phyloP scores from a whole-genome alignment of 164 flowering plant species.

The Paratinospora sagittata region DNA sequence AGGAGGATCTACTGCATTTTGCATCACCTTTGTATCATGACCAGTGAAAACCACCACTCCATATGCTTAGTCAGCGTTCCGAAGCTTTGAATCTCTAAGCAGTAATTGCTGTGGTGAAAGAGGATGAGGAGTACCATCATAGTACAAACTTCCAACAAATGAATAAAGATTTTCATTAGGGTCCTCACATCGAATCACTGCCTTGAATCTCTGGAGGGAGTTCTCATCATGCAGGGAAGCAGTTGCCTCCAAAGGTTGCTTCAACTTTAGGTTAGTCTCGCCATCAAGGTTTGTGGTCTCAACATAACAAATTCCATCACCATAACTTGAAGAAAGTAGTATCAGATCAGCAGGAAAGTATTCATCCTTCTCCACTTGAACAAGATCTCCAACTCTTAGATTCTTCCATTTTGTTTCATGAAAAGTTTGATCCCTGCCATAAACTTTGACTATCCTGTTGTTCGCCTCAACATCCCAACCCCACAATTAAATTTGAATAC shows the following conservation, averaged over 20 bases:
- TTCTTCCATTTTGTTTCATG: constrained; percentile 55
- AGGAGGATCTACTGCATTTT: constrained; percentile 78
- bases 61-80: constrained; percentile 62
- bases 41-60: constrained; percentile 83
- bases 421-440: constrained; percentile 30
- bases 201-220: constrained; percentile 43
- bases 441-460: constrained; percentile 54
- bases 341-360: constrained; percentile 83
- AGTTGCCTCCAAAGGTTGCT: constrained; percentile 62
- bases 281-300: constrained; percentile 91
- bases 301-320: constrained; percentile 78
- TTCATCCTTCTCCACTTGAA: constrained; percentile 64
- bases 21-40: constrained; percentile 88
- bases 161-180: constrained; percentile 80
- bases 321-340: constrained; percentile 73
- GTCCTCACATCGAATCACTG: constrained; percentile 74
- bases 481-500: not conserved
- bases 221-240: constrained; percentile 37
- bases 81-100: constrained; percentile 77
- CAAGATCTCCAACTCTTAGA: constrained; percentile 69
- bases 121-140: constrained; percentile 34
- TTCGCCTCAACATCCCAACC: constrained; percentile 76
- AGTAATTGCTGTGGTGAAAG: constrained; percentile 72
- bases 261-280: constrained; percentile 75
- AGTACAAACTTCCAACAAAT: constrained; percentile 59